Base-by-base conservation (phyloP, 306 rosid genomes). In the Oemleria cerasiformis region DNA sequence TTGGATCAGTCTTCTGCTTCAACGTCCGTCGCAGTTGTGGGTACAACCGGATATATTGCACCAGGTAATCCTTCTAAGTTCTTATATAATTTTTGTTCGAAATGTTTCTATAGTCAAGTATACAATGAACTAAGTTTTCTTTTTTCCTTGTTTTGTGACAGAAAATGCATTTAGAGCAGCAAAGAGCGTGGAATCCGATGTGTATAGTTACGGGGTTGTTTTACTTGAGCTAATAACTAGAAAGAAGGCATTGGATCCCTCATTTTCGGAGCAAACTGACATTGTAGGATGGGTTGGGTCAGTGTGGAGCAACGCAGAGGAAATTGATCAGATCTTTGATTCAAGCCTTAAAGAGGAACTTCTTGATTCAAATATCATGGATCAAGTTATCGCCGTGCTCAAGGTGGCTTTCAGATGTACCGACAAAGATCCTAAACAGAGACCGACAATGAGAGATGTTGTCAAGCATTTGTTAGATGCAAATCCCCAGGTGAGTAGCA, bases 31-130 rank as follows among this genome's bases (percentile, higher is more conserved):
- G 67, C 49, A 50, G 83, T 90, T 67, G 82, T 53, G 0, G 98
- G 98, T 9, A 93, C 97, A 51, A 55, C 81, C 13, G 98, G 98
- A 43, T 90, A 86, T 40, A 88, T 87, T 72, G 98, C 97, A 48
- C 96, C 97, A 76, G 97, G 98, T 90, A 79, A 73, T 16, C 49
- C 50, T 73, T 41, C 44, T 20, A 8, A 40, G 8, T 36, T 41
- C 10, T 9, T n/a, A n/a, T n/a, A n/a, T n/a, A n/a, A n/a, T 21
- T 9, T 68, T 30, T 17, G 20, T 62, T 65, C 55, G 14, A 39
- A 36, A 45, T 73, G 59, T 76, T 34, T 67, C 65, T 39, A 21
- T 50, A n/a, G 80, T 41, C 17, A 58, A 8, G 42, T 34, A 6
- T 75, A 1, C 7, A 48, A 42, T 50, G 50, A 64, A 64, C 66